These are phyloP conservation scores for Fusarium floridanum DNA, from an alignment of 2,329 filamentous ascomycete species.

Conservation along the genomic window DNA sequence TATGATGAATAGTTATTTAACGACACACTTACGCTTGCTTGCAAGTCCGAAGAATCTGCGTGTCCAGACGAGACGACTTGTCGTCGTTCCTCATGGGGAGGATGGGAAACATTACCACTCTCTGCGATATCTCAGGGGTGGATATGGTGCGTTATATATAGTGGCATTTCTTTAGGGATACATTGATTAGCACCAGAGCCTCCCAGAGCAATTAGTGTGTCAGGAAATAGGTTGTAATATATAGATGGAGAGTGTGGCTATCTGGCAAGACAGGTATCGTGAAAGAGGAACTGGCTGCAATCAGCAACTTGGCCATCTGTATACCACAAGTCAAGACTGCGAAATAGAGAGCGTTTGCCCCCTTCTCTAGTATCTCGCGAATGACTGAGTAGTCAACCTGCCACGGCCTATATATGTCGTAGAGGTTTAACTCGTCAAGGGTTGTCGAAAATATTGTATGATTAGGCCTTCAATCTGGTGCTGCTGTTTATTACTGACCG, in stretches of 20 bases:
- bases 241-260: background rate
- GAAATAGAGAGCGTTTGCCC: no score
- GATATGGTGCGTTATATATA: background rate
- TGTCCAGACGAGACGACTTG: constrained; percentile 1
- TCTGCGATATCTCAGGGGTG: background rate
- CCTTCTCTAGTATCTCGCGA: no score
- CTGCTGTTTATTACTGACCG: background rate
- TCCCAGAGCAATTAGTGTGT: background rate
- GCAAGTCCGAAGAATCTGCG: constrained; percentile 7
- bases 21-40: constrained; percentile 14
- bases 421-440: no score
- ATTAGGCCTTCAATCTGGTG: background rate
- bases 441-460: background rate
- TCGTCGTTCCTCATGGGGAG: background rate
- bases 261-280: background rate
- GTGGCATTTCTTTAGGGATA: background rate
- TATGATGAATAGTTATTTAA: background rate
- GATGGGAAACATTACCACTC: background rate
- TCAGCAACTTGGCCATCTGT: no score
- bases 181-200: background rate
- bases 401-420: no score
- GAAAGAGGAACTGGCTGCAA: no score
- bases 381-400: no score
- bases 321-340: no score
- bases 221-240: background rate